Percentiles rank a stretch among this genome's conserved stretches.
Evolutionary conservation across 768 basidiomycete genomes (phyloP).

Genomic region (Boletus edulis): DNA sequence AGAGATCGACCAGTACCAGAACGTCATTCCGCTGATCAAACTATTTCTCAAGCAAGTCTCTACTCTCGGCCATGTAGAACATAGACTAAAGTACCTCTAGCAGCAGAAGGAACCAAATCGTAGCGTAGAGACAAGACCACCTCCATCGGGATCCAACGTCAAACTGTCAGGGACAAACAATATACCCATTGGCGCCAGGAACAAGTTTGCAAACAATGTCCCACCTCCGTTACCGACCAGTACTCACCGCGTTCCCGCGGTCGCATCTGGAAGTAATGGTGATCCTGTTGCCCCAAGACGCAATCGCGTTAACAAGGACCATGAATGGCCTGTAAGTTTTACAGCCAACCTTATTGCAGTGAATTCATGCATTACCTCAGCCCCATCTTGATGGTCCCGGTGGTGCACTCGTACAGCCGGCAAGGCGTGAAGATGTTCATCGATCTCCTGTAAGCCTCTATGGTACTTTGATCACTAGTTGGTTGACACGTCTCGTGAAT

Average conservation of each 20-base stretch:
- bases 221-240: neutral
- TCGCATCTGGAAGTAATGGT: constrained; percentile 14
- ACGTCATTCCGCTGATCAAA: constrained; percentile 18
- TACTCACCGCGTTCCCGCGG: neutral
- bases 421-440: constrained; percentile 9
- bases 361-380: constrained; percentile 17
- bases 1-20: constrained; percentile 21
- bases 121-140: constrained; percentile 10
- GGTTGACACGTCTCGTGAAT: constrained; percentile 1
- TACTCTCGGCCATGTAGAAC: neutral
- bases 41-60: constrained; percentile 15
- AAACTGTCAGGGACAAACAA: constrained; percentile 34
- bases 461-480: neutral
- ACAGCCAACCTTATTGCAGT: neutral
- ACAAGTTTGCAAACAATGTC: constrained; percentile 19
- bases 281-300: constrained; percentile 21
- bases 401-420: constrained; percentile 1
- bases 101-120: constrained; percentile 22
- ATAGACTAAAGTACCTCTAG: neutral
- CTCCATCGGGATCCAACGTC: constrained; percentile 15
- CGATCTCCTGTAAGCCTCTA: constrained; percentile 20
- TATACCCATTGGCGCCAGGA: constrained; percentile 29
- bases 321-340: constrained; percentile 24
- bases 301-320: constrained; percentile 16
- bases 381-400: constrained; percentile 8